Evolutionary conservation across 441 rosid species (phyloP).

Genomic region (Jatropha multifida): DNA sequence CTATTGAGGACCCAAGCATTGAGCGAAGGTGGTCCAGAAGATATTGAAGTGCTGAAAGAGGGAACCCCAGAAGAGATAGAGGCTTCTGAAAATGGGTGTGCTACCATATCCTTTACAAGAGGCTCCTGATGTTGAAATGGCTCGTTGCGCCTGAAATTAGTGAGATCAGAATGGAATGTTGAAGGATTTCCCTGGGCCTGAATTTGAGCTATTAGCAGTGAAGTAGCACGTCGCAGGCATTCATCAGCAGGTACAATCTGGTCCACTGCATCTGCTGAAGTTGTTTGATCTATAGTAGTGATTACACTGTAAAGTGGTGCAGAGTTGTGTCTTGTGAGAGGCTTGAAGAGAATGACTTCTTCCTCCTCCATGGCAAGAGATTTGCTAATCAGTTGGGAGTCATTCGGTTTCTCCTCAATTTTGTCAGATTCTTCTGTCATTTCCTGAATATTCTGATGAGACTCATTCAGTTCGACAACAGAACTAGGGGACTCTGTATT

Average conservation of each 20-base stretch:
- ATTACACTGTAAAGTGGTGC: slow-evolving; percentile 56
- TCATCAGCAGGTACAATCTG: slow-evolving; percentile 51
- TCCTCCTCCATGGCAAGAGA: slow-evolving; percentile 65
- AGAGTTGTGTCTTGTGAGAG: slow-evolving; percentile 78
- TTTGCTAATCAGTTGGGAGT: slow-evolving; percentile 29
- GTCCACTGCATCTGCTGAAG: slow-evolving; percentile 37
- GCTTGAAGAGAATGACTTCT: slow-evolving; percentile 95
- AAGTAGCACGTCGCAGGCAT: slow-evolving; percentile 71
- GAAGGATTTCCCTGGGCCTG: slow-evolving; percentile 36
- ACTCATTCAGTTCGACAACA: slow-evolving; percentile 24
- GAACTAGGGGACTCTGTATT: slow-evolving; percentile 8
- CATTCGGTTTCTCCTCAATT: slow-evolving; percentile 29
- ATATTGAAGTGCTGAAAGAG: slow-evolving; percentile 26
- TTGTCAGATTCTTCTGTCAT: slow-evolving; percentile 27
- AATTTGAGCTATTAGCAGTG: slow-evolving; percentile 59
- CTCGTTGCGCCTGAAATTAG: slow-evolving; percentile 39
- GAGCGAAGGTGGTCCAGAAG: slow-evolving; percentile 86
- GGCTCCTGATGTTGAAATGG: slow-evolving; percentile 40
- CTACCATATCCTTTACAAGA: slow-evolving; percentile 30
- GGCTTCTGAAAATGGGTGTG: slow-evolving; percentile 35
- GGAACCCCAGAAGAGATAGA: slow-evolving; percentile 12
- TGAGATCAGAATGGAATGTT: slow-evolving; percentile 46
- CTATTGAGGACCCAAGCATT: slow-evolving; percentile 71
- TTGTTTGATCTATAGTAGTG: slow-evolving; percentile 25
- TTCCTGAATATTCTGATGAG: slow-evolving; percentile 13